phyloP scores from a whole-genome alignment of 805 yeast genomes.

The Cyberlindnera subsufficiens region DNA sequence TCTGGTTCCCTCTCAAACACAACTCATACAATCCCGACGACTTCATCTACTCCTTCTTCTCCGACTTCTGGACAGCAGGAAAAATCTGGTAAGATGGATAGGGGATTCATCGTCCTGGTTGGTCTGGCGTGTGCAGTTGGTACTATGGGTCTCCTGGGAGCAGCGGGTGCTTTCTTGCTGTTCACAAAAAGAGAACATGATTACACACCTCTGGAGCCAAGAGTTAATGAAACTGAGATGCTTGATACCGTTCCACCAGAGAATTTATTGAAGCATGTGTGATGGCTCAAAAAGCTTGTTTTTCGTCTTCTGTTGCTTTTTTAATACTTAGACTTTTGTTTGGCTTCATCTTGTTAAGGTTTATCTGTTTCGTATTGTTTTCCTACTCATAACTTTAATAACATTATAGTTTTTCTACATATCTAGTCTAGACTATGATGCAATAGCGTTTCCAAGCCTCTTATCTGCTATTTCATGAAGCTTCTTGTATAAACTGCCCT shows the following conservation, averaged over 20 bases:
- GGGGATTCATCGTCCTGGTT: conserved; percentile 65
- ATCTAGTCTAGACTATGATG: neutral
- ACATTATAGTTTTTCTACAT: neutral
- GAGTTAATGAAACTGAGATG: conserved; percentile 59
- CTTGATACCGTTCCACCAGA: conserved; percentile 57
- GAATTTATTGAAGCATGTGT: conserved; percentile 34
- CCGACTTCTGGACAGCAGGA: conserved; percentile 4
- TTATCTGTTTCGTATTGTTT: neutral
- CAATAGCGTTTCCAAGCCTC: neutral
- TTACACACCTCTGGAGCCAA: conserved; percentile 42
- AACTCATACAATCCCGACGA: conserved; percentile 13
- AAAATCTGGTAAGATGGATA: conserved; percentile 24
- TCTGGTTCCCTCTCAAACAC: conserved; percentile 21
- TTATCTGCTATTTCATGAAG: conserved; percentile 2
- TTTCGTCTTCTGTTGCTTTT: conserved; percentile 1
- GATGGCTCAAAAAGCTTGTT: neutral
- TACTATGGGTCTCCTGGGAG: conserved; percentile 36
- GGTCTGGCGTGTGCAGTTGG: conserved; percentile 64
- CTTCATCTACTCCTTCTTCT: conserved; percentile 15
- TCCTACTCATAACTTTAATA: neutral
- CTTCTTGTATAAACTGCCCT: conserved; percentile 14
- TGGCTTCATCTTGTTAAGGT: neutral
- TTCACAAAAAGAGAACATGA: conserved; percentile 33
- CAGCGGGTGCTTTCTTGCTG: conserved; percentile 30
- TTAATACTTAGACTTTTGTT: neutral